Evolutionary conservation across 1,284 basidiomycete genomes (phyloP), one percentile per base, ranked within the genome.

Genomic region (Abortiporus biennis): DNA sequence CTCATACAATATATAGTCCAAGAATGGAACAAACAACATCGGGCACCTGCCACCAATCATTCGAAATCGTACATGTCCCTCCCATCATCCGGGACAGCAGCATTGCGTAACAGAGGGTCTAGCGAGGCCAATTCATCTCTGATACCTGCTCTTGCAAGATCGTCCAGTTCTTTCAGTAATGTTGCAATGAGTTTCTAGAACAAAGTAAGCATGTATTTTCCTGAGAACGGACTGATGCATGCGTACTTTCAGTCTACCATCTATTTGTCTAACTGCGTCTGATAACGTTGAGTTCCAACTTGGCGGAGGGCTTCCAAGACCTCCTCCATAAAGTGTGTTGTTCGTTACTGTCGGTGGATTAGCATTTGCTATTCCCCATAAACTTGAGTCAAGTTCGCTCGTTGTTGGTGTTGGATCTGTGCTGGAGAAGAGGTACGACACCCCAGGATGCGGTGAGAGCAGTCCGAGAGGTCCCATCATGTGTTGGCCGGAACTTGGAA

Each of bases 141-240:
- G 59, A 92, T 92, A 13, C 78, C 76, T 33, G 77, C 77, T 38
- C 89, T 72, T 27, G 90, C 89, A 44, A 88, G 76, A 30, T 73
- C 68, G 58, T 92, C 90, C 12, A 92, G 73, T 50, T 92, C 90
- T 61, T 91, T 92, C 47, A 90, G 65, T 6, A 92, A 63, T 21
- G 63, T 64, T 9, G 76, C 72, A 19, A 81, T 82, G 49, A 92
- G 78, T 81, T 91, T 92, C 89, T 91, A 57, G 20, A 20, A 31
- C 6, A 40, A 38, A 16, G 34, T 29, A 40, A 41, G 6, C 17
- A 40, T 36, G 23, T 41, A 42, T n/a, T 27, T 25, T 29, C 4
- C n/a, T 23, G 16, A 38, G 17, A 39, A 33, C 33, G 31, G 17
- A 17, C 29, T 42, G 24, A 17, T 20, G 29, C 6, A n/a, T 13